Base-by-base conservation (phyloP, 1,139 yeast species). In the Keqinozyma sinolaborantium region DNA sequence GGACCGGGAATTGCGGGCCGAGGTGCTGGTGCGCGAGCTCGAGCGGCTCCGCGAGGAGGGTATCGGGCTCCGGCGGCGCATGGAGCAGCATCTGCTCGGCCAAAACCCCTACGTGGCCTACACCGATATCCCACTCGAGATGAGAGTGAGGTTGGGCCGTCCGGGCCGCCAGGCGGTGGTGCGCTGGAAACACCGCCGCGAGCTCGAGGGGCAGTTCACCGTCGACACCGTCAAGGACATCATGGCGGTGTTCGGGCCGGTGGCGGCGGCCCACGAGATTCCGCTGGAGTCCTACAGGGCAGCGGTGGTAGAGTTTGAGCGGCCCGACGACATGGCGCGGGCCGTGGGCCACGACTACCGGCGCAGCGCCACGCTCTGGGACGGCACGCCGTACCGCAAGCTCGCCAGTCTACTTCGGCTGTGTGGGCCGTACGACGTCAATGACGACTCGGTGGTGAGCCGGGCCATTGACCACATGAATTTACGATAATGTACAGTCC, bases 241-340 rank as follows among this genome's bases (percentile, higher is more conserved):
- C 15, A 71, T 76, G 78, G 42, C 47, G 16, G 65, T 65, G 2
- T 76, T 75, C 50, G 80, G 81, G 0, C 44, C 56, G 0, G 47
- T 73, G 1, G 36, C 31, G 5, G 21, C 40, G 0, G 51, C 57
- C 1, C 24, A 39, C 14, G 31, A 56, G 7, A 25, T 41, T 5
- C 35, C 36, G 1, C 35, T 41, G 5, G 35, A 41, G 1, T 51
- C 46, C 6, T 73, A 74, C 41, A 64, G 58, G 30, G 50, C 55
- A 16, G 79, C 74, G 0, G 32, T 48, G 0, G 53, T 75, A 1
- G 51, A 48, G 19, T 75, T 50, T 42, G 41, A 38, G 9, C 37
- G 44, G 3, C 37, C 41, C 6, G 45, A 42, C 1, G 53, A 51
- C 26, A 60, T 70, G 3, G 43, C 50, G 2, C 38, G 44, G 25